These are phyloP conservation scores for Scleromitrula shiraiana DNA, from an alignment of 2,329 filamentous ascomycete species.

Conservation along the genomic window DNA sequence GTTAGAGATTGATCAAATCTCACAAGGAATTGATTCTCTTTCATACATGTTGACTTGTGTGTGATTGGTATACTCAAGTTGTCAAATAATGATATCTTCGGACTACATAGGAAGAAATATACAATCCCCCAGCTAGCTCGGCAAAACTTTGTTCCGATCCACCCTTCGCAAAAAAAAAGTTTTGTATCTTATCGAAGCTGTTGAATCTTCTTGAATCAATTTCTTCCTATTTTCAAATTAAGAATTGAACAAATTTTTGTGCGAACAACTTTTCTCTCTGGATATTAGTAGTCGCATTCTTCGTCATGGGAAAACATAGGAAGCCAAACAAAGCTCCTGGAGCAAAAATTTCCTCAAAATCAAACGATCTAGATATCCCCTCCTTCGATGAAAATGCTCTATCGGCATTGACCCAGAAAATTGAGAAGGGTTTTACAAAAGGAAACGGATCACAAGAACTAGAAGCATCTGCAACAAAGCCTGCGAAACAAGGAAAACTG, in stretches of 20 bases:
- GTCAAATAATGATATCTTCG: no score
- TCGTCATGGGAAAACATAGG: conserved; percentile 21
- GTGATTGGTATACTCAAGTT: no score
- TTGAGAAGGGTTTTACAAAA: conserved; percentile 44
- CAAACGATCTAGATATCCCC: conserved; percentile 25
- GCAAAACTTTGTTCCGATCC: conserved; percentile 6
- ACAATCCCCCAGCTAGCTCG: background rate
- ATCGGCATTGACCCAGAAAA: conserved; percentile 46
- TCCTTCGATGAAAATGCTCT: conserved; percentile 44
- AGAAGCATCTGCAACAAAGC: conserved; percentile 11
- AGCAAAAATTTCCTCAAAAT: conserved; percentile 15
- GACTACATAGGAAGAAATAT: background rate
- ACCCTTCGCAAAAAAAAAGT: background rate
- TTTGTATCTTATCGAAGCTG: conserved; percentile 2
- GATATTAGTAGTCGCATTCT: background rate
- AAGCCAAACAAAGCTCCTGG: conserved; percentile 14
- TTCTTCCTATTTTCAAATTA: background rate
- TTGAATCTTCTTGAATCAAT: background rate
- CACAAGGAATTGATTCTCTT: no score
- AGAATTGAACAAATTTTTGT: background rate
- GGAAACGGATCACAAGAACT: conserved; percentile 28
- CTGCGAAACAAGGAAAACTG: conserved; percentile 33
- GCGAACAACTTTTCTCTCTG: background rate
- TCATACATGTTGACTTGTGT: no score
- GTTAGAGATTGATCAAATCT: no score